Evolutionary conservation across 306 rosid genomes (phyloP), one percentile per base, ranked within the genome.

Genomic region (Glycine tomentella): DNA sequence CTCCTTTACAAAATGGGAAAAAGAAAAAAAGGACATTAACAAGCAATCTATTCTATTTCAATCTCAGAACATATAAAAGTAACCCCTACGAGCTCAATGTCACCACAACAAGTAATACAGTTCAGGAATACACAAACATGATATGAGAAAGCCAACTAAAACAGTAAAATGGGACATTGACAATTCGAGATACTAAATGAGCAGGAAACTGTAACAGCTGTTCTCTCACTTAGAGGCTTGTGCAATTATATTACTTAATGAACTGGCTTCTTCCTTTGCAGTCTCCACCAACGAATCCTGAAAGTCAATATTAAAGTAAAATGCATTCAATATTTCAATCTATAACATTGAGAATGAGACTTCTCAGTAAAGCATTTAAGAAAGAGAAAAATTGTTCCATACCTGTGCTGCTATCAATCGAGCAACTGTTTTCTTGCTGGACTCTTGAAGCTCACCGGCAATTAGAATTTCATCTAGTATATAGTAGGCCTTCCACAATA

Each of bases 371-470:
- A 36, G 3, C 9, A 8, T 9, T 44, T 50, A 56, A 33, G 74
- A 61, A 65, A 33, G 73, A 59, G 58, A 65, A 84, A 62, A 69
- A 64, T 16, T 33, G 15, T 74, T 36, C 4, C 53, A 79, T 86
- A 92, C 98, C 97, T 94, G 98, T 76, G 98, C 97, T 14, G 98
- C 97, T 82, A 94, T 88, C 91, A 94, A 82, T 69, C 98, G 89
- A 2, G 97, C 97, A 75, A 92, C 85, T 11, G 92, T 91, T 89
- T 90, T 94, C 94, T 92, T 94, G 97, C 98, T 94, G 0, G 98
- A 87, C 77, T 94, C 98, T 86, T 94, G 98, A 80, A 94, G 97
- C 80, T 94, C 98, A 12, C 97, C 98, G 9, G 97, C 98, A 78
- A 94, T 90, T 78, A 94, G 81, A 87, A 94, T 77, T 85, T 94